Conservation (phyloP, 2,329 filamentous ascomycete species). For the Tetracladium maxilliforme region DNA sequence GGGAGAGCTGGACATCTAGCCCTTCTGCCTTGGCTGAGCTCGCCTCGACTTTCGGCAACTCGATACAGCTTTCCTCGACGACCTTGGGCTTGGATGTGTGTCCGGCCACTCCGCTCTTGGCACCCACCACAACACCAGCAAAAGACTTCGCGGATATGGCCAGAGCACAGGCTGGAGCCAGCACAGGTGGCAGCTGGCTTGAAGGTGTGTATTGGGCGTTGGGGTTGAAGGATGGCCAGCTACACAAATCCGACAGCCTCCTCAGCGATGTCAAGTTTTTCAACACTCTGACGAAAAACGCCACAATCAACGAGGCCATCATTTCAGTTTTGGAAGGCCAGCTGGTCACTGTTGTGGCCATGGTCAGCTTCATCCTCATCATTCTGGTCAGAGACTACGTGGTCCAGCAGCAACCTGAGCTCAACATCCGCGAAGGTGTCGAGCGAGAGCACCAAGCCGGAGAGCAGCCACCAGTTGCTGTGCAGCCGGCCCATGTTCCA, state of each 20-base stretch:
- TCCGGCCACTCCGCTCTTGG: slow-evolving; percentile 22
- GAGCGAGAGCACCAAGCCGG: too few species aligned
- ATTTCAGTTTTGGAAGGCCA: slow-evolving; percentile 84
- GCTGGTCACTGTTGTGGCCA: slow-evolving; percentile 81
- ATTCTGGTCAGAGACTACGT: slow-evolving; percentile 97
- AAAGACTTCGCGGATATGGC: too few species aligned
- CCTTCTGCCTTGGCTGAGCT: too few species aligned
- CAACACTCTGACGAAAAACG: slow-evolving; percentile 50
- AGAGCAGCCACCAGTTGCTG: background rate
- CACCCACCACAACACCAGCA: too few species aligned
- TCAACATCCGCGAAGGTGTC: slow-evolving; percentile 57
- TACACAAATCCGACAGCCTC: slow-evolving; percentile 17
- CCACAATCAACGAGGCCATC: slow-evolving; percentile 60
- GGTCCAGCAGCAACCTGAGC: slow-evolving; percentile 89
- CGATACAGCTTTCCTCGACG: too few species aligned
- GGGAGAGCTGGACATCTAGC: too few species aligned
- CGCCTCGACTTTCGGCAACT: too few species aligned
- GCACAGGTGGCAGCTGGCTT: too few species aligned
- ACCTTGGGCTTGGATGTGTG: too few species aligned
- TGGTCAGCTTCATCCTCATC: slow-evolving; percentile 89
- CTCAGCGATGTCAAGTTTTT: slow-evolving; percentile 42
- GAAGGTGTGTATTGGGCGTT: too few species aligned
- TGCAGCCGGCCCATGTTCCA: background rate
- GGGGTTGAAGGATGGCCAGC: slow-evolving; percentile 16
- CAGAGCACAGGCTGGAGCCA: too few species aligned